Evolutionary conservation across 2,329 filamentous ascomycete genomes (phyloP), one percentile per base, ranked within the genome.

Genomic region (Beauveria pseudobassiana): DNA sequence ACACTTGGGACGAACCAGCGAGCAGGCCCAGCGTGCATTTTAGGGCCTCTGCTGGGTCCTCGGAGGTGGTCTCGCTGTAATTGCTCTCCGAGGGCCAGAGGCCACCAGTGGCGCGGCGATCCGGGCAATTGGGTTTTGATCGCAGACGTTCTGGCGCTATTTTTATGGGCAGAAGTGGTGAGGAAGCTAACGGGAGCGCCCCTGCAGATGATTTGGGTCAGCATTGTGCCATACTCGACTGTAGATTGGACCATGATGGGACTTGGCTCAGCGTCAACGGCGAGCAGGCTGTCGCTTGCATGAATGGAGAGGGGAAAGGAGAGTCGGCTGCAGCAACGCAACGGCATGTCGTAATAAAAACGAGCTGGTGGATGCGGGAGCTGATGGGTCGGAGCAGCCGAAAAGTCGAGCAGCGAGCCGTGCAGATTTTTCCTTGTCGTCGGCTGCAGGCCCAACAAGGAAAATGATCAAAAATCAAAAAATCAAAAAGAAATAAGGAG

Each of bases 1-100:
- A 30, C 24, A 61, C 59, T 61, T 61, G 59, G 50, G 59, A 61
- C 59, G 59, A 61, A 54, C 59, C 42, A 46, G 48, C 12, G 24
- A 50, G 45, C 43, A 24, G 24, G 46, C 34, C 30, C 30, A 16
- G 56, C 46, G 46, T 38, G 45, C 20, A 12, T 42, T 34, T 12
- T 50, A 51, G 46, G 34, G 20, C 34, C 46, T 59, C 30, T 26
- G 26, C 28, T 58, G 9, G 55, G 45, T n/a, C 45, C 28, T 12
- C 45, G 28, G 22, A 48, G 38, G 55, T n/a, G 22, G 1, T 42
- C 55, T 49, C 45, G 22, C 20, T 8, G 5, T 43, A 22, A 20
- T 50, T 30, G 20, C 42, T 43, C 7, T 26, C 38, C 24, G 48
- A 14, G 18, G 30, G 3, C 48, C n/a, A 30, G 26, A 9, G 14